phyloP scores from a whole-genome alignment of 495 filamentous ascomycete genomes.

The Neurospora sp. region DNA sequence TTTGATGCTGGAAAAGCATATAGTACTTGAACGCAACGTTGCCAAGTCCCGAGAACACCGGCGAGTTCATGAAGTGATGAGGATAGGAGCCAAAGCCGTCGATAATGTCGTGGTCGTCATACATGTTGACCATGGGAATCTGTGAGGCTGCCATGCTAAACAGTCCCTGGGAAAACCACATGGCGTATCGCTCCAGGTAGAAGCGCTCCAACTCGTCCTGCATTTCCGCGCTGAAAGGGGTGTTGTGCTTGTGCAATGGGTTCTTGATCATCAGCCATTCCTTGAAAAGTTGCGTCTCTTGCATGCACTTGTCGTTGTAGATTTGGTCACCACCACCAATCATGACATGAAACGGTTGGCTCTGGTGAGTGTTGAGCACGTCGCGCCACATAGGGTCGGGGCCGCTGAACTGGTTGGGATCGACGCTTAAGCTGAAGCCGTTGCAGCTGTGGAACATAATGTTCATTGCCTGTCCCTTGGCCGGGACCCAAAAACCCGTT shows the following conservation, averaged over 20 bases:
- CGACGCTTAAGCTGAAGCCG: slow-evolving; percentile 75
- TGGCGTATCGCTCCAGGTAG: slow-evolving; percentile 74
- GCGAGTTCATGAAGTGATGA: slow-evolving; percentile 81
- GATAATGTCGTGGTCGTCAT: slow-evolving; percentile 96
- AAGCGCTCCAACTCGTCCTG: slow-evolving; percentile 77
- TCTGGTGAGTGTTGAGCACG: slow-evolving; percentile 86
- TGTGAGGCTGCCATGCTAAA: slow-evolving; percentile 88
- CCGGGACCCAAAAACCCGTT: slow-evolving; percentile 90
- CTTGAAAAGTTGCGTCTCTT: slow-evolving; percentile 61
- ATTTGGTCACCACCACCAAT: slow-evolving; percentile 95
- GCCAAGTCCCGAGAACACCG: slow-evolving; percentile 81
- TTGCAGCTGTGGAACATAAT: slow-evolving; percentile 98
- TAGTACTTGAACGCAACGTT: slow-evolving; percentile 96
- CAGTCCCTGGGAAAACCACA: slow-evolving; percentile 92
- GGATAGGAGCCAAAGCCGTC: slow-evolving; percentile 94
- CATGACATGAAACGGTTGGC: slow-evolving; percentile 94
- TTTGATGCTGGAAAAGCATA: slow-evolving; percentile 96
- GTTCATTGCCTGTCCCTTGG: slow-evolving; percentile 81
- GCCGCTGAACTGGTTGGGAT: slow-evolving; percentile 69
- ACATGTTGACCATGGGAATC: slow-evolving; percentile 97
- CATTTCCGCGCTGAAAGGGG: slow-evolving; percentile 63
- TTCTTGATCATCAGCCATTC: slow-evolving; percentile 80
- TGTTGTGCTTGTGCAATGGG: slow-evolving; percentile 62
- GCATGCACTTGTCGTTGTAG: slow-evolving; percentile 79
- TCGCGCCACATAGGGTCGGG: slow-evolving; percentile 97